phyloP scores from a whole-genome alignment of 768 basidiomycete species.

The Amylocystis lapponica region DNA sequence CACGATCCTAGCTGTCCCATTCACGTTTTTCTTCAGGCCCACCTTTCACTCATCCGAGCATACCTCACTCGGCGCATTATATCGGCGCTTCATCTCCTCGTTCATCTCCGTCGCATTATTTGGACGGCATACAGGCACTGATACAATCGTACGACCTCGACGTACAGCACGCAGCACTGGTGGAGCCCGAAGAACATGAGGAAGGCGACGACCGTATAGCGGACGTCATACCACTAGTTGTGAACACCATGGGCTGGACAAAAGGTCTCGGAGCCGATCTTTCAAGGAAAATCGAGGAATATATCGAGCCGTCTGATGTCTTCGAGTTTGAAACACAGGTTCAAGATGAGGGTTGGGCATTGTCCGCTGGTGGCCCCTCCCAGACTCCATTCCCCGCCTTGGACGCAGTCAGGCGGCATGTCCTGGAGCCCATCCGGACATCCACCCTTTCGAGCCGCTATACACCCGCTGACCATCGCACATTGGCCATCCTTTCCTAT shows the following conservation, averaged over 20 bases:
- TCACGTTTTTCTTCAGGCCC: slow-evolving; percentile 48
- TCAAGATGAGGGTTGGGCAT: slow-evolving; percentile 7
- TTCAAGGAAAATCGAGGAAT: slow-evolving; percentile 59
- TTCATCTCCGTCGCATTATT: slow-evolving; percentile 70
- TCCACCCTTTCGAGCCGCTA: slow-evolving; percentile 38
- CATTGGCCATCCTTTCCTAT: slow-evolving; percentile 69
- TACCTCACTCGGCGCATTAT: slow-evolving; percentile 74
- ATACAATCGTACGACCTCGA: slow-evolving; percentile 66
- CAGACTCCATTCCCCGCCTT: background rate
- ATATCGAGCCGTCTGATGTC: slow-evolving; percentile 53
- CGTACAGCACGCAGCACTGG: slow-evolving; percentile 42
- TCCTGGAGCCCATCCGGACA: slow-evolving; percentile 42
- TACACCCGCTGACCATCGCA: slow-evolving; percentile 65
- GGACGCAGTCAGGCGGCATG: slow-evolving; percentile 1
- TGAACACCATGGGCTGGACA: slow-evolving; percentile 97
- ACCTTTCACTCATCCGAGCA: slow-evolving; percentile 75
- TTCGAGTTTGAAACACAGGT: slow-evolving; percentile 39
- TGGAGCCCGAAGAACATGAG: slow-evolving; percentile 22
- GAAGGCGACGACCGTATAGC: slow-evolving; percentile 34
- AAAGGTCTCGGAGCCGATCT: slow-evolving; percentile 91
- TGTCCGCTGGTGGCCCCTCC: background rate
- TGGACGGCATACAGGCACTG: slow-evolving; percentile 60
- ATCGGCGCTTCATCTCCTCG: slow-evolving; percentile 76
- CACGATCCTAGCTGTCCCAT: background rate
- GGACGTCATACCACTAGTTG: slow-evolving; percentile 71